A percentile compares a stretch with the other conserved stretches of the same genome.
Conservation (phyloP, 1,139 yeast species). For the Lodderomyces elongisporus region DNA sequence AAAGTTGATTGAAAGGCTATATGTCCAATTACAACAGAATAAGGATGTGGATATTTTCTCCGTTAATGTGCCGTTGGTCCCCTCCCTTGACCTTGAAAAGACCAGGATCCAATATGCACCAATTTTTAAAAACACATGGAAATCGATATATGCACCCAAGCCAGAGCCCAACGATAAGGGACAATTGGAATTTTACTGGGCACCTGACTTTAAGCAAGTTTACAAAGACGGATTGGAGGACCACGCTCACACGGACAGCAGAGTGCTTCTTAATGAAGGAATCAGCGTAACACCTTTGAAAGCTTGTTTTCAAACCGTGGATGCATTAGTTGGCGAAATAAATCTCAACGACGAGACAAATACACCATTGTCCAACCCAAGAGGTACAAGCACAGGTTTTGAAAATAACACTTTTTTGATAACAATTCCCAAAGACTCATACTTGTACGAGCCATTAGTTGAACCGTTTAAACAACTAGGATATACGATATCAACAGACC, state of each 20-base stretch:
- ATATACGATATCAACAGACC: conserved; percentile 22
- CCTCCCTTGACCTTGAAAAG: conserved; percentile 39
- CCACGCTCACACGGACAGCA: conserved; percentile 50
- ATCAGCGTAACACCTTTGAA: conserved; percentile 77
- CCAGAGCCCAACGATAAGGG: conserved; percentile 20
- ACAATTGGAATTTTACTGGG: conserved; percentile 58
- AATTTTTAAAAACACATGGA: conserved; percentile 76
- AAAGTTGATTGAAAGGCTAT: conserved; percentile 54
- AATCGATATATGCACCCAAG: conserved; percentile 43
- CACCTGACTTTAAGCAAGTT: conserved; percentile 72
- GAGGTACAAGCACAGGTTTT: too few relatives aligned
- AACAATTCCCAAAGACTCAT: conserved; percentile 38
- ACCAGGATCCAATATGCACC: conserved; percentile 73
- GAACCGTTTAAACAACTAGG: conserved; percentile 36
- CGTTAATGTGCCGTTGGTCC: conserved; percentile 74
- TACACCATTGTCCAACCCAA: background rate
- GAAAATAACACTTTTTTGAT: conserved; percentile 18
- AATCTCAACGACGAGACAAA: conserved; percentile 27
- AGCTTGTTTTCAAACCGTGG: conserved; percentile 62
- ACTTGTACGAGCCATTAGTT: conserved; percentile 54
- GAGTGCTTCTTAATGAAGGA: conserved; percentile 48
- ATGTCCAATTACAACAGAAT: conserved; percentile 48
- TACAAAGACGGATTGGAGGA: conserved; percentile 55
- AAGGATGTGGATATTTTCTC: conserved; percentile 63
- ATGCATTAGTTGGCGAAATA: conserved; percentile 55